Evolutionary conservation across 306 rosid genomes (phyloP).

Genomic region (Geum urbanum): DNA sequence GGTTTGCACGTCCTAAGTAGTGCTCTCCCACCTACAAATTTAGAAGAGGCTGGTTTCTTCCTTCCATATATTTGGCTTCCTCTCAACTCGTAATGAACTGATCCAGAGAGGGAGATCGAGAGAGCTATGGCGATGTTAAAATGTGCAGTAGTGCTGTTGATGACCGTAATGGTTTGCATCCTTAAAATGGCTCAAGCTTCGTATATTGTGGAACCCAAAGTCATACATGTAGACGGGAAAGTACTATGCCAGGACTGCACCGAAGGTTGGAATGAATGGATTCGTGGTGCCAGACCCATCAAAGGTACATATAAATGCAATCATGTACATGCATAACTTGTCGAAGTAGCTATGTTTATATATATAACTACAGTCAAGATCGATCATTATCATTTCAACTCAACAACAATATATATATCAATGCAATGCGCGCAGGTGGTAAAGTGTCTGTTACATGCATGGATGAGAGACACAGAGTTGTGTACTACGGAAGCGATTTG

Average conservation of each 20-base stretch:
- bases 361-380: neutral
- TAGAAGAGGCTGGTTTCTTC: no score
- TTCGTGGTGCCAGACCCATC: conserved; percentile 51
- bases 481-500: conserved; percentile 62
- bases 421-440: conserved; percentile 32
- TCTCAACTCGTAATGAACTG: neutral
- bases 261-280: conserved; percentile 70
- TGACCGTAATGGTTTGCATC: conserved; percentile 34
- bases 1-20: conserved; percentile 46
- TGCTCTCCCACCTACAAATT: conserved; percentile 33
- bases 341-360: neutral
- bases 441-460: conserved; percentile 65
- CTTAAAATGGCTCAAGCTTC: conserved; percentile 26
- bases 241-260: conserved; percentile 87
- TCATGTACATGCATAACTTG: no score
- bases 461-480: conserved; percentile 57
- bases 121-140: conserved; percentile 17
- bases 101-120: neutral
- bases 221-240: conserved; percentile 56
- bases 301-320: conserved; percentile 34
- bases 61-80: conserved; percentile 16
- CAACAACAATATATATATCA: no score
- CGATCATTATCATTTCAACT: no score
- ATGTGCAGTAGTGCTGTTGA: conserved; percentile 23
- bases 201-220: conserved; percentile 17